Conservation (phyloP, 2,329 filamentous ascomycete species). For the Daldinia eschscholtzii region DNA sequence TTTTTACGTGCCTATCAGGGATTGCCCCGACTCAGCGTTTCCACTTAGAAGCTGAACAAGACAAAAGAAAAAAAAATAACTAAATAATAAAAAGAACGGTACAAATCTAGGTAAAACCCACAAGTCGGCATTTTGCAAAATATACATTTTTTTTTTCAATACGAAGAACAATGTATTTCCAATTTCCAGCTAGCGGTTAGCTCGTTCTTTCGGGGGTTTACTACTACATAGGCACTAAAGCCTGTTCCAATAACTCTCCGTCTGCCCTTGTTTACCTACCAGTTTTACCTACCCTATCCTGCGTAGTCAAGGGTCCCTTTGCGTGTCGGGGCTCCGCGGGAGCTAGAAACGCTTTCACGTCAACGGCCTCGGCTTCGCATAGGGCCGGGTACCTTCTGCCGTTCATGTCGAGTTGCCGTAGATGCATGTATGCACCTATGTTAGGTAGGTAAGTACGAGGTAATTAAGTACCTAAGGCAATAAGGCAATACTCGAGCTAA, state of each 20-base stretch:
- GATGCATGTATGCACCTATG: background rate
- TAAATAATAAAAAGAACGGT: background rate
- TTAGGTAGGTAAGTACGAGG: too few species aligned
- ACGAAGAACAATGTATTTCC: background rate
- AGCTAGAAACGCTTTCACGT: constrained; percentile 12
- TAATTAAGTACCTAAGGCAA: too few species aligned
- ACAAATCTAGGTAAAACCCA: background rate
- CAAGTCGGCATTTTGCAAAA: constrained; percentile 1
- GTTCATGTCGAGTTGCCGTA: background rate
- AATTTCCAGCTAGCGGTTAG: constrained; percentile 16
- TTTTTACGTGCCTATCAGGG: constrained; percentile 8
- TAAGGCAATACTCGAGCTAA: background rate
- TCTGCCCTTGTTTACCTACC: constrained; percentile 26
- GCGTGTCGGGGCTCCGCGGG: constrained; percentile 21
- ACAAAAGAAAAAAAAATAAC: background rate
- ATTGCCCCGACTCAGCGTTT: constrained; percentile 20
- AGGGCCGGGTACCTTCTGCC: background rate
- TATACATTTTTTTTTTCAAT: background rate
- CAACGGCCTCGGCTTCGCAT: constrained; percentile 1
- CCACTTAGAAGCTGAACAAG: constrained; percentile 14
- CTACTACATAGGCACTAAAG: constrained; percentile 21
- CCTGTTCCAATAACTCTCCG: constrained; percentile 3
- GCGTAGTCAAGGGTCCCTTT: constrained; percentile 5
- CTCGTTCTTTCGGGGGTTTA: constrained; percentile 21
- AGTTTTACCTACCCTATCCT: too few species aligned